Evolutionary conservation across 768 basidiomycete species (phyloP).

Genomic region (Leccinum fibrillosum): DNA sequence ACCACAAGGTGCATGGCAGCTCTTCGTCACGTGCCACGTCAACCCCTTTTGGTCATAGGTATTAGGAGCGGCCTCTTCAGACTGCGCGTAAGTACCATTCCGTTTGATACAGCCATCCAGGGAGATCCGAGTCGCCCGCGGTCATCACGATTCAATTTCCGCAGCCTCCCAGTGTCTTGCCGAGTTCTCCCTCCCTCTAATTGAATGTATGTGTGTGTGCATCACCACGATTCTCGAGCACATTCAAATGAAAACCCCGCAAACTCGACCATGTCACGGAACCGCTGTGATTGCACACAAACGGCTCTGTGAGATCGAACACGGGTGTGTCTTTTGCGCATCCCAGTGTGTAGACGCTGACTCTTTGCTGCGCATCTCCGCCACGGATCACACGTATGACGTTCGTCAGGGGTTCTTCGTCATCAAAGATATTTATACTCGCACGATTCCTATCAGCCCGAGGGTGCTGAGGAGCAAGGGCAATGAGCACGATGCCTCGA

Average conservation of each 20-base stretch:
- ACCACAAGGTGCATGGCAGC: background rate
- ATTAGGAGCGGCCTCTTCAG: background rate
- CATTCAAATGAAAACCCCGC: background rate
- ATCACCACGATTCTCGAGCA: background rate
- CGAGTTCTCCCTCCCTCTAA: background rate
- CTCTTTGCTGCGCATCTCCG: background rate
- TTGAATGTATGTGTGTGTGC: background rate
- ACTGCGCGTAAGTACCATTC: background rate
- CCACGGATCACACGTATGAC: background rate
- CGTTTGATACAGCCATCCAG: background rate
- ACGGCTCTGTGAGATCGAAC: background rate
- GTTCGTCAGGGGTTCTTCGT: background rate
- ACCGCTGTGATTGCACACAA: background rate
- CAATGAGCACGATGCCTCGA: conserved; percentile 37
- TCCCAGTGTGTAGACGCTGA: background rate
- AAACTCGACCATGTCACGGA: background rate
- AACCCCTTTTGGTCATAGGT: background rate
- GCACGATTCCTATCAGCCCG: conserved; percentile 36
- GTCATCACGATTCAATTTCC: background rate
- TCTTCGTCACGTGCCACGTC: background rate
- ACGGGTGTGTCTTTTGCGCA: background rate
- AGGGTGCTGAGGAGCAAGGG: conserved; percentile 36
- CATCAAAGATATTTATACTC: conserved; percentile 11
- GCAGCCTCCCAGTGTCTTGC: background rate
- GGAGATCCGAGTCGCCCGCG: background rate